A percentile compares a stretch with the other conserved stretches of the same genome.
Conservation (phyloP, 768 basidiomycete genomes). For the Pulveroboletus ravenelii region DNA sequence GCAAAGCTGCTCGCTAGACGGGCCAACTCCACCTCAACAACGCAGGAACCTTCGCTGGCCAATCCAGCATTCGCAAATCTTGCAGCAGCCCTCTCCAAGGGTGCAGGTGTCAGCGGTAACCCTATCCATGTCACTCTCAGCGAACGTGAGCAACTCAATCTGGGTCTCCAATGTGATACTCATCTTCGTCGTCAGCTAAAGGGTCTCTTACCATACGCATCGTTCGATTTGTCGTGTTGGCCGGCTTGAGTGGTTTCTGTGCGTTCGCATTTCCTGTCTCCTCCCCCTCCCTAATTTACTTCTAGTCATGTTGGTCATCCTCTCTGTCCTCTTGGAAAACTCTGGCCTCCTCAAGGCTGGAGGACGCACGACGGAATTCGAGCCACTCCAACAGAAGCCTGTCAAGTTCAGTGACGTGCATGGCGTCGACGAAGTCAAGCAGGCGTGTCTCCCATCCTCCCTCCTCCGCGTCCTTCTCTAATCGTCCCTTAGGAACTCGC, state of each 20-base stretch:
- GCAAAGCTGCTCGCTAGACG: slow-evolving; percentile 35
- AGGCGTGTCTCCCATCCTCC: slow-evolving; percentile 43
- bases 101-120: slow-evolving; percentile 41
- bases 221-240: slow-evolving; percentile 55
- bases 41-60: slow-evolving; percentile 13
- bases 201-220: slow-evolving; percentile 62
- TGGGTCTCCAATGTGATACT: neutral
- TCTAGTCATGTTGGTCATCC: slow-evolving; percentile 74
- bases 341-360: slow-evolving; percentile 90
- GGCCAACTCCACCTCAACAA: slow-evolving; percentile 5
- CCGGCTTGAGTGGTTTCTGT: slow-evolving; percentile 63
- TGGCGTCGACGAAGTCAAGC: slow-evolving; percentile 95
- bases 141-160: slow-evolving; percentile 54
- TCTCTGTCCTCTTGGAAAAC: slow-evolving; percentile 89
- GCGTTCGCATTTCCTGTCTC: slow-evolving; percentile 25
- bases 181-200: slow-evolving; percentile 44
- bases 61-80: slow-evolving; percentile 39
- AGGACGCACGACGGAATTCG: slow-evolving; percentile 75
- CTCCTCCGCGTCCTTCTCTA: neutral
- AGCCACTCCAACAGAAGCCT: slow-evolving; percentile 71
- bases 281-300: slow-evolving; percentile 3
- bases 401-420: slow-evolving; percentile 95
- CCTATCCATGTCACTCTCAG: slow-evolving; percentile 81
- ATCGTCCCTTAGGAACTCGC: slow-evolving; percentile 64
- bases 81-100: slow-evolving; percentile 39